These are phyloP conservation scores for Stagonosporopsis rhizophila DNA, from an alignment of 2,329 filamentous ascomycete genomes.

Conservation along the genomic window DNA sequence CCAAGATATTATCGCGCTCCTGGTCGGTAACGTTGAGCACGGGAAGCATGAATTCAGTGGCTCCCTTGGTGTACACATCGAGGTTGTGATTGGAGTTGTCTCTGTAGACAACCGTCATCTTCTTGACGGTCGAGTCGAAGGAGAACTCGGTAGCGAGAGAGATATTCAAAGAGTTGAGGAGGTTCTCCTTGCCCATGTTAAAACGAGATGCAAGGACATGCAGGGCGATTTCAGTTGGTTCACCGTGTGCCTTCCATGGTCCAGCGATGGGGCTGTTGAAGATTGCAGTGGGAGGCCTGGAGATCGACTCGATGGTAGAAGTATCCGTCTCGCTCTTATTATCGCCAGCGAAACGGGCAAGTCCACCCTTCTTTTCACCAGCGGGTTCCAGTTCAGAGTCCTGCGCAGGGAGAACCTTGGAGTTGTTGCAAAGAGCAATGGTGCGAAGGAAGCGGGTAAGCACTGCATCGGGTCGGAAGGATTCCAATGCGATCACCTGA, in stretches of 20 bases:
- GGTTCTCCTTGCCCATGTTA: conserved; percentile 43
- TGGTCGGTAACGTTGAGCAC: conserved; percentile 40
- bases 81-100: conserved; percentile 37
- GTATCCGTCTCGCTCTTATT: conserved; percentile 43
- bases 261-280: conserved; percentile 24
- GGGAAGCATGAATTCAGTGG: conserved; percentile 48
- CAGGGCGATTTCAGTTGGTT: conserved; percentile 50
- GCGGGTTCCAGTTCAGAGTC: conserved; percentile 54
- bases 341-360: conserved; percentile 31
- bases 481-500: conserved; percentile 33
- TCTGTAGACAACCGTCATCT: conserved; percentile 50
- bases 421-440: conserved; percentile 51
- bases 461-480: conserved; percentile 28
- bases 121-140: conserved; percentile 51
- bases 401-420: conserved; percentile 41
- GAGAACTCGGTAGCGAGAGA: conserved; percentile 48
- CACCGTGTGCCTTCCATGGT: conserved; percentile 46
- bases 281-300: conserved; percentile 39
- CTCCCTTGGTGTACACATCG: conserved; percentile 50
- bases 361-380: conserved; percentile 58
- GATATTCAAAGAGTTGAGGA: conserved; percentile 38
- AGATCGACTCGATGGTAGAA: conserved; percentile 41
- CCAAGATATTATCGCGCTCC: conserved; percentile 37
- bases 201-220: conserved; percentile 51
- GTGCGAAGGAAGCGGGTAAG: conserved; percentile 45